Evolutionary conservation across 768 basidiomycete species (phyloP).

Genomic region (Phaeotremella skinneri): DNA sequence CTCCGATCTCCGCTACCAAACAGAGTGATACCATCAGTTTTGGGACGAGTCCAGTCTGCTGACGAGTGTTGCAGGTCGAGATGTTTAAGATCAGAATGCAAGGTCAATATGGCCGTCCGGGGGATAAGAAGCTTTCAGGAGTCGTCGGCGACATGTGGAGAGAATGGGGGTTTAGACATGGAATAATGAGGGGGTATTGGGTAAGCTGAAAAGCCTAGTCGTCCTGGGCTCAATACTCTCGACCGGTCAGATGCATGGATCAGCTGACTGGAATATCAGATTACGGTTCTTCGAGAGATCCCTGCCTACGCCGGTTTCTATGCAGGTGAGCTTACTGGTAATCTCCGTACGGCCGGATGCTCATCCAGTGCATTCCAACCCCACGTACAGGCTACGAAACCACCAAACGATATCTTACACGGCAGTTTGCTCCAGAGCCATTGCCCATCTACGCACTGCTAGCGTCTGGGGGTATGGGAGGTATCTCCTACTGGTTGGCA

Average conservation of each 20-base stretch:
- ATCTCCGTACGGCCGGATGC: slow-evolving; percentile 56
- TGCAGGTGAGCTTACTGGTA: slow-evolving; percentile 48
- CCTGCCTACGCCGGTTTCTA: slow-evolving; percentile 88
- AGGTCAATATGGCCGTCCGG: slow-evolving; percentile 76
- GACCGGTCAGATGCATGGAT: neutral
- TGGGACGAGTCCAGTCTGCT: neutral
- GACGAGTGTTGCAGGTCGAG: no score
- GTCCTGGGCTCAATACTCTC: neutral
- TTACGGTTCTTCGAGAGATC: slow-evolving; percentile 88
- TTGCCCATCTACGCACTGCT: slow-evolving; percentile 32
- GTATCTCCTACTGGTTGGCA: slow-evolving; percentile 87
- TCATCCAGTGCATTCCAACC: slow-evolving; percentile 59
- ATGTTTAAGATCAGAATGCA: slow-evolving; percentile 99
- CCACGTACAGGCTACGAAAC: slow-evolving; percentile 72
- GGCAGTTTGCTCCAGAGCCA: slow-evolving; percentile 15
- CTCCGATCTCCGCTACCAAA: neutral
- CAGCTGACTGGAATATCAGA: slow-evolving; percentile 54
- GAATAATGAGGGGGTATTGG: slow-evolving; percentile 98
- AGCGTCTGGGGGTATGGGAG: slow-evolving; percentile 54
- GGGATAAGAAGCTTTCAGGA: slow-evolving; percentile 71
- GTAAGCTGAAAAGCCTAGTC: slow-evolving; percentile 57
- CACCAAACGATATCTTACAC: slow-evolving; percentile 72
- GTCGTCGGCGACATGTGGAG: slow-evolving; percentile 80
- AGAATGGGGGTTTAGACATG: slow-evolving; percentile 78
- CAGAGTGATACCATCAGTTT: neutral